Conservation (phyloP, 2,329 filamentous ascomycete genomes). For the Clonostachys rhizophaga region DNA sequence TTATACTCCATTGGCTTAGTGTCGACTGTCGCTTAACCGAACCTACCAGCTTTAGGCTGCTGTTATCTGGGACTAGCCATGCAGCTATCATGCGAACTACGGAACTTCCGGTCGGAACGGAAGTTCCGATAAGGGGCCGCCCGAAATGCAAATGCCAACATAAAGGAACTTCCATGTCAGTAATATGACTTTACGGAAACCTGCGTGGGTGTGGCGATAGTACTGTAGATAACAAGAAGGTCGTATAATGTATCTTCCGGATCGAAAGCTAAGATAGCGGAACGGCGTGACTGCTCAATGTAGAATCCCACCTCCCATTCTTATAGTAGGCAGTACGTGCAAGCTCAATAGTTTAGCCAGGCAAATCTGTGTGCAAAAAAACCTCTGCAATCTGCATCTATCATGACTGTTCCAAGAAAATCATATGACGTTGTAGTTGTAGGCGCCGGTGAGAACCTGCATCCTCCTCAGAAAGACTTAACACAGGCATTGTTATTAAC, state of each 20-base stretch:
- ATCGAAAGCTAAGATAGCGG: background rate
- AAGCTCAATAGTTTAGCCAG: constrained; percentile 21
- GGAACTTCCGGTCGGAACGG: too few species aligned
- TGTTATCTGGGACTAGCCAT: too few species aligned
- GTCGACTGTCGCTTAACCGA: background rate
- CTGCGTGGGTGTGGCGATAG: too few species aligned
- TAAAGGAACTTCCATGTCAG: too few species aligned
- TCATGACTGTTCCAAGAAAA: background rate
- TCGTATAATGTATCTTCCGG: background rate
- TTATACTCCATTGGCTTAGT: background rate
- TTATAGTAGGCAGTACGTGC: constrained; percentile 17
- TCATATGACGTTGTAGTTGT: constrained; percentile 14
- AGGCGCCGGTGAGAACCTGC: constrained; percentile 9
- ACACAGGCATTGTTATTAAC: background rate
- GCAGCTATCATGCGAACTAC: too few species aligned
- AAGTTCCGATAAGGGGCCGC: too few species aligned
- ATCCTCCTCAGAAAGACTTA: background rate
- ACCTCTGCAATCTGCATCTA: background rate
- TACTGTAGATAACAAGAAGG: background rate
- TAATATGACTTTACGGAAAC: too few species aligned
- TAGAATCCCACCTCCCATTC: constrained; percentile 7
- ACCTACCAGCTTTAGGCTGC: too few species aligned
- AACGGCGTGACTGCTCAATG: background rate
- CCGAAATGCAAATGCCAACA: too few species aligned
- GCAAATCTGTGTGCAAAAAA: background rate